Conservation (phyloP, 2,329 filamentous ascomycete genomes). For the Sclerotiophoma versabilis region DNA sequence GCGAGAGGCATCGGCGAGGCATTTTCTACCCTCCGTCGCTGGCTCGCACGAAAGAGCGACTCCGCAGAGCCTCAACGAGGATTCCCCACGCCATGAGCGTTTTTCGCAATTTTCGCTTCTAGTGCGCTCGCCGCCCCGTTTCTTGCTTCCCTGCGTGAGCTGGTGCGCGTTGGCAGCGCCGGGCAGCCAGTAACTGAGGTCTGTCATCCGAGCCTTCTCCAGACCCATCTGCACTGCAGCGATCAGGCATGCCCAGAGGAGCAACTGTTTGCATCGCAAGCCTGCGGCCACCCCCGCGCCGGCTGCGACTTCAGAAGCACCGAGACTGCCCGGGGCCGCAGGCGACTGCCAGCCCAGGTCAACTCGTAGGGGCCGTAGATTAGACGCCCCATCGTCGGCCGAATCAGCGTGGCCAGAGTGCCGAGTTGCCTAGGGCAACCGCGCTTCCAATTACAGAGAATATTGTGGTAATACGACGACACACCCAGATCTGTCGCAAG, state of each 20-base stretch:
- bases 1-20: conserved; percentile 16
- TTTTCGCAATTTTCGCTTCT: conserved; percentile 19
- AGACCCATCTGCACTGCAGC: conserved; percentile 14
- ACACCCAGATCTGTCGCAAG: conserved; percentile 14
- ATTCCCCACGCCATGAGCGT: conserved; percentile 21
- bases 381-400: conserved; percentile 16
- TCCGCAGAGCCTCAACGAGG: conserved; percentile 22
- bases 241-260: conserved; percentile 16
- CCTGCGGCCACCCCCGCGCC: conserved; percentile 21
- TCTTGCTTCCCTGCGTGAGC: conserved; percentile 10
- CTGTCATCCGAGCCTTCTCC: conserved; percentile 18
- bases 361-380: conserved; percentile 6
- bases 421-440: conserved; percentile 24
- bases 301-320: conserved; percentile 15
- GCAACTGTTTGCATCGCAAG: conserved; percentile 21
- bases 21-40: conserved; percentile 18
- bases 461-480: conserved; percentile 19
- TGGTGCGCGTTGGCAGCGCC: conserved; percentile 1
- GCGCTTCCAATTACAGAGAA: conserved; percentile 19
- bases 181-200: neutral
- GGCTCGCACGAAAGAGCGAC: conserved; percentile 18
- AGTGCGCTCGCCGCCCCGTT: conserved; percentile 13
- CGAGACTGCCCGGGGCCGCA: conserved; percentile 18
- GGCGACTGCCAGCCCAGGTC: conserved; percentile 5
- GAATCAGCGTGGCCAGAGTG: conserved; percentile 15